Evolutionary conservation across 176 grass and related monocot genomes (phyloP), one percentile per base, ranked within the genome.

Genomic region (barley (Hordeum vulgare)): DNA sequence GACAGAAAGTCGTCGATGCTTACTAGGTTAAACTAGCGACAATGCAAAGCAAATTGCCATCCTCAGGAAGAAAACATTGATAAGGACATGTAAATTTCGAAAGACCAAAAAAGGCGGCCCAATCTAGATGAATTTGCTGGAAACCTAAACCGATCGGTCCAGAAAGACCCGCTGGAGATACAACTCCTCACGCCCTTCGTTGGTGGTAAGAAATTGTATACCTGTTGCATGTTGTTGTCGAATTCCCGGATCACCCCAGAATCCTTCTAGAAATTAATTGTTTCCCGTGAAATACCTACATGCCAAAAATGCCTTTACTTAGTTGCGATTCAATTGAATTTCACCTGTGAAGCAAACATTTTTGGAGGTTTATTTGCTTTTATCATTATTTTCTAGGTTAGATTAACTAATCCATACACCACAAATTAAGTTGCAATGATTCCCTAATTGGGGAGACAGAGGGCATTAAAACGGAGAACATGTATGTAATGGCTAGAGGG

Each of bases 401-500:
- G 5, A 56, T 39, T 85, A 27, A 54, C 26, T 66, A 61, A 14
- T 61, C 26, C 51, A 71, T 83, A 11, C 47, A 18, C 18, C 15
- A 0, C 35, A 8, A 27, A 66, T 51, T 4, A 41, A 56, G 23
- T 17, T 28, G 61, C 6, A 7, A 18, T 56, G 1, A 1, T 63
- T 71, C 29, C 15, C 8, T 60, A 69, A 18, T 37, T 49, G 36
- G 60, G 34, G 44, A 15, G 14, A 42, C 4, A 33, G 20, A 20
- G 45, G 0, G 18, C 51, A 21, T 56, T 56, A 21, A 1, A 60
- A 11, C 2, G 27, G 37, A 81, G 34, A 21, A 67, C 29, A 35
- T 75, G 31, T 21, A 79, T 59, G 34, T 79, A 74, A 79, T 80
- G 75, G 15, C 63, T 36, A 39, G 88, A 85, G 83, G 41, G 65